phyloP scores from a whole-genome alignment of 371 early-diverging fungal genomes.

The Catenaria anguillulae region DNA sequence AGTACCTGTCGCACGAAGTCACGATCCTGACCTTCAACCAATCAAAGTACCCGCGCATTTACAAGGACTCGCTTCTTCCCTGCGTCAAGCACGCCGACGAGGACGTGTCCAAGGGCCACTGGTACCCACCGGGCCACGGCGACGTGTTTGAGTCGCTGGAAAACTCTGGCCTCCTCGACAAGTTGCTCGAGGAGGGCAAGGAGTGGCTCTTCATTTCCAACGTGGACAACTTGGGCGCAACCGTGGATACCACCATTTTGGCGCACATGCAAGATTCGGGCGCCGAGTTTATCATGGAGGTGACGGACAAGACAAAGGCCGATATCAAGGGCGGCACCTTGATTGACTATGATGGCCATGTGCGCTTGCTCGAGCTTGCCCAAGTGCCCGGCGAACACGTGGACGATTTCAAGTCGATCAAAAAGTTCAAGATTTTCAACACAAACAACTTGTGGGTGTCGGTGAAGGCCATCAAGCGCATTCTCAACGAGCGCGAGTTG shows the following conservation, averaged over 20 bases:
- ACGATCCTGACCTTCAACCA: conserved; percentile 96
- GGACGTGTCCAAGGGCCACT: conserved; percentile 22
- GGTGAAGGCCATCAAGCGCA: conserved; percentile 87
- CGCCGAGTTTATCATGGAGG: conserved; percentile 98
- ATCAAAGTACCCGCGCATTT: conserved; percentile 89
- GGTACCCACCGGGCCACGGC: conserved; percentile 89
- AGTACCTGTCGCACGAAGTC: conserved; percentile 80
- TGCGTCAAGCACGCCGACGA: conserved; percentile 45
- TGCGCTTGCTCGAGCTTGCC: conserved; percentile 97
- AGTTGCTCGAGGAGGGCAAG: conserved; percentile 90
- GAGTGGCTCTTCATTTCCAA: conserved; percentile 98
- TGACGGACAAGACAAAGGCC: conserved; percentile 98
- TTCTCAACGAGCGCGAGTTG: conserved; percentile 65
- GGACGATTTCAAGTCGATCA: conserved; percentile 97
- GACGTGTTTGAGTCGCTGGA: conserved; percentile 41
- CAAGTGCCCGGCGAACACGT: conserved; percentile 96
- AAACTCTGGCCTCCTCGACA: conserved; percentile 90
- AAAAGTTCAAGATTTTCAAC: conserved; percentile 99
- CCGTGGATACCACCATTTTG: conserved; percentile 87
- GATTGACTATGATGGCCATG: conserved; percentile 89
- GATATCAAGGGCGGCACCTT: conserved; percentile 99
- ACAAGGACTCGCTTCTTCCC: conserved; percentile 83
- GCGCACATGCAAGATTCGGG: conserved; percentile 78
- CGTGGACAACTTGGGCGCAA: conserved; percentile 99
- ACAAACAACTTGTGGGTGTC: conserved; percentile 99